Percentiles rank a stretch among this genome's conserved stretches.
Conservation (phyloP, 257 asterid genomes). For the Handroanthus guayacan region DNA sequence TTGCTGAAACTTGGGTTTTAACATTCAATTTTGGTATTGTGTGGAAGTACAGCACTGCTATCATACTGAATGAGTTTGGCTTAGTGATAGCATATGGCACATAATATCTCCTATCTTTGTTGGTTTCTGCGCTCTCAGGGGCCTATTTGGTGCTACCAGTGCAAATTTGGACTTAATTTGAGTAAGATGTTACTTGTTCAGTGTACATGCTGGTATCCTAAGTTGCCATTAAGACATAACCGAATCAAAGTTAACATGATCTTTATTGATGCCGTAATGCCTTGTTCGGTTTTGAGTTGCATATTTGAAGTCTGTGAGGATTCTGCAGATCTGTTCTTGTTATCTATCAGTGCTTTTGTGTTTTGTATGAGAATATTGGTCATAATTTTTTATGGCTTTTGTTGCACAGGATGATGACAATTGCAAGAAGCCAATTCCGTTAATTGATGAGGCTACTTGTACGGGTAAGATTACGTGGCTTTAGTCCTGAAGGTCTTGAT, state of each 20-base stretch:
- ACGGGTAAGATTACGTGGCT: slow-evolving; percentile 39
- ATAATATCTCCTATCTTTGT: slow-evolving; percentile 7
- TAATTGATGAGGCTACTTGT: slow-evolving; percentile 30
- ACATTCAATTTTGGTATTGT: slow-evolving; percentile 21
- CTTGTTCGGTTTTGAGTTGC: slow-evolving; percentile 14
- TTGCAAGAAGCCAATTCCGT: slow-evolving; percentile 28
- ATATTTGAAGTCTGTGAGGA: slow-evolving; percentile 14
- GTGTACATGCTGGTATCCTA: background rate
- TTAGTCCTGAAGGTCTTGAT: slow-evolving; percentile 25
- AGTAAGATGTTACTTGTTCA: slow-evolving; percentile 4
- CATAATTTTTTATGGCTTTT: slow-evolving; percentile 28
- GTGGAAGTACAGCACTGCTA: slow-evolving; percentile 10
- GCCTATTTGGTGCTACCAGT: slow-evolving; percentile 7
- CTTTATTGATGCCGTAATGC: slow-evolving; percentile 2
- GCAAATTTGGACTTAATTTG: background rate
- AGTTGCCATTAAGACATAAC: slow-evolving; percentile 4
- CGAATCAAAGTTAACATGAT: background rate
- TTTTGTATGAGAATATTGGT: slow-evolving; percentile 20
- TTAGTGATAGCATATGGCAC: slow-evolving; percentile 7
- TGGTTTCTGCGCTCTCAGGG: background rate
- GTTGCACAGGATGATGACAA: slow-evolving; percentile 44
- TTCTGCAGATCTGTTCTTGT: background rate
- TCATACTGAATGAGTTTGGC: background rate
- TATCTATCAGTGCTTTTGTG: slow-evolving; percentile 20
- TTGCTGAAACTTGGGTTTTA: slow-evolving; percentile 21